phyloP scores from a whole-genome alignment of 2,329 filamentous ascomycete genomes.

The Colletotrichum trifolii region DNA sequence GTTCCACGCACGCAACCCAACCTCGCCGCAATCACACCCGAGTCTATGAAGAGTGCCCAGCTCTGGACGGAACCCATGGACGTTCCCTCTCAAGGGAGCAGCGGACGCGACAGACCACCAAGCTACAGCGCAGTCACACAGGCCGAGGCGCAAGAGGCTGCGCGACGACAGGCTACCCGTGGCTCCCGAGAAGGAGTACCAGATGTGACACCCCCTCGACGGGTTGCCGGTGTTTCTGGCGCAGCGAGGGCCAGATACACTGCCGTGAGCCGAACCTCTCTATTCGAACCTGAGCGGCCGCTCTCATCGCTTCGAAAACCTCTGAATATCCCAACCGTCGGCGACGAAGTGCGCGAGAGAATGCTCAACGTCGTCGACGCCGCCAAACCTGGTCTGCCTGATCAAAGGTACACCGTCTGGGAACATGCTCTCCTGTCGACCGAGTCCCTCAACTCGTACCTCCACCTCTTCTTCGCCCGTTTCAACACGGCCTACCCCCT shows the following conservation, averaged over 20 bases:
- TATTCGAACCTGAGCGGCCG: conserved; percentile 35
- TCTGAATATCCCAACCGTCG: conserved; percentile 45
- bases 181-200: background rate
- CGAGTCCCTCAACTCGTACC: conserved; percentile 63
- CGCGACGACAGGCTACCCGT: background rate
- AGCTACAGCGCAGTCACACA: background rate
- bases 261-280: background rate
- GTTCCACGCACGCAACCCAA: conserved; percentile 32
- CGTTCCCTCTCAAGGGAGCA: background rate
- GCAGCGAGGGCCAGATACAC: background rate
- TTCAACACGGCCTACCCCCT: conserved; percentile 72
- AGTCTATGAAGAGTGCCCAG: conserved; percentile 41
- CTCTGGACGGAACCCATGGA: conserved; percentile 37
- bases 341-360: conserved; percentile 52
- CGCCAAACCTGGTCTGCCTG: conserved; percentile 58
- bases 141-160: background rate
- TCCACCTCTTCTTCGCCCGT: conserved; percentile 68
- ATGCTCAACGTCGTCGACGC: conserved; percentile 63
- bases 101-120: conserved; percentile 35
- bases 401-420: conserved; percentile 56
- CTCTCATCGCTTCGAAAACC: conserved; percentile 40
- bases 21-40: conserved; percentile 29
- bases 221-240: background rate
- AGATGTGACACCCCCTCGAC: background rate
- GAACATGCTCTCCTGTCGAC: conserved; percentile 64